phyloP scores from a whole-genome alignment of 106 monocot species.

The Acanthochlamys bracteata region DNA sequence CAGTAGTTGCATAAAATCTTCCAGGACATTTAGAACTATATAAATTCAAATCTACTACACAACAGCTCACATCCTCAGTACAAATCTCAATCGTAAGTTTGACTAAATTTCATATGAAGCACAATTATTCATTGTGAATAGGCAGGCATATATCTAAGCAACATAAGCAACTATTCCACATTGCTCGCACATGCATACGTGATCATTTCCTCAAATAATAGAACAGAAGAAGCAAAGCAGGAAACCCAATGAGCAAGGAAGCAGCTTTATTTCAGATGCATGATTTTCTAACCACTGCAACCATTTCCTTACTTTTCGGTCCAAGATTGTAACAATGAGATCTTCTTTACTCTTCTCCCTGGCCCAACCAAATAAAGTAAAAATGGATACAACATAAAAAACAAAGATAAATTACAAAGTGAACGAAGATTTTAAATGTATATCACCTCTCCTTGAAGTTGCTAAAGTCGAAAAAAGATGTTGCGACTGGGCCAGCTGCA shows the following conservation, averaged over 20 bases:
- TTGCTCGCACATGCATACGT: no score
- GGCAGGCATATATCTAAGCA: no score
- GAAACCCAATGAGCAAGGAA: background rate
- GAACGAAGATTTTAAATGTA: background rate
- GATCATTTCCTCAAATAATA: no score
- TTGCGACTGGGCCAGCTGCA: slow-evolving; percentile 7
- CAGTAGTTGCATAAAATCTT: background rate
- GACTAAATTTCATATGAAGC: no score
- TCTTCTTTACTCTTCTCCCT: slow-evolving; percentile 61
- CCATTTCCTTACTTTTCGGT: slow-evolving; percentile 48
- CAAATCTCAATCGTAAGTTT: no score
- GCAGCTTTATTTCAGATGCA: background rate
- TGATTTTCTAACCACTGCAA: background rate
- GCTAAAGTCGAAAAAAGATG: slow-evolving; percentile 18
- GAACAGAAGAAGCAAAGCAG: no score
- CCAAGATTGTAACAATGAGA: slow-evolving; percentile 34
- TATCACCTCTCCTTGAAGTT: slow-evolving; percentile 37
- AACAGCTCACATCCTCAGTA: no score
- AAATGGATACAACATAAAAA: background rate
- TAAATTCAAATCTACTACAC: no score
- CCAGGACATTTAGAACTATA: no score
- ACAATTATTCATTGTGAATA: no score
- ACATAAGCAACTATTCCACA: no score
- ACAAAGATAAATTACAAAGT: background rate
- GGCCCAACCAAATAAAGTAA: background rate